These are phyloP conservation scores for Noccaea caerulescens DNA, from an alignment of 345 rosid species.

Conservation along the genomic window DNA sequence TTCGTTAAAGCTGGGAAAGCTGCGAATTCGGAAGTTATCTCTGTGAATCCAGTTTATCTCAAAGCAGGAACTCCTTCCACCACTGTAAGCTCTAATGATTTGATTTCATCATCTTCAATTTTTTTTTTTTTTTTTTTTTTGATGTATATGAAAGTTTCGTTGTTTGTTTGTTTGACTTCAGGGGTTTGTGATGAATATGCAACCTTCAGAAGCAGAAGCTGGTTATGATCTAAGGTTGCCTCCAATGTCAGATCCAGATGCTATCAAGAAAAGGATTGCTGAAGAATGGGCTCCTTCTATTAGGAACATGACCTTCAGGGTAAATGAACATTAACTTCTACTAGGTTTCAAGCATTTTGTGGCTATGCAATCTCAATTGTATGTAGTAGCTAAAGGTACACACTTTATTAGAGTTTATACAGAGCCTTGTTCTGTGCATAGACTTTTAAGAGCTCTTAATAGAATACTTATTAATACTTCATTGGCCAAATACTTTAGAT, in stretches of 20 bases:
- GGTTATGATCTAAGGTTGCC: conserved; percentile 86
- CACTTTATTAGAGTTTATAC: neutral
- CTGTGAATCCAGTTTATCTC: conserved; percentile 83
- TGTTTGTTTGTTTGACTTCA: conserved; percentile 27
- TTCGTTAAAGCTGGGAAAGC: conserved; percentile 76
- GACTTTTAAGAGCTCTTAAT: neutral
- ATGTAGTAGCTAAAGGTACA: neutral
- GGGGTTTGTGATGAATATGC: conserved; percentile 96
- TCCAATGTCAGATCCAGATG: conserved; percentile 71
- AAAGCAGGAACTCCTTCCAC: conserved; percentile 82
- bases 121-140: neutral
- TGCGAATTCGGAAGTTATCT: conserved; percentile 69
- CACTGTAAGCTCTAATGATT: conserved; percentile 47
- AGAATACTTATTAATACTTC: no score
- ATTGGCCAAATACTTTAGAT: neutral
- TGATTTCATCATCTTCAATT: neutral
- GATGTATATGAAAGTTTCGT: neutral
- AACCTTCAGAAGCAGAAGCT: conserved; percentile 94
- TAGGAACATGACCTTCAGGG: conserved; percentile 77
- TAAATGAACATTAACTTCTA: conserved; percentile 31
- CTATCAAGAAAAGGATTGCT: conserved; percentile 61
- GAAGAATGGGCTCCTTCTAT: conserved; percentile 90
- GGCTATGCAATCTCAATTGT: neutral
- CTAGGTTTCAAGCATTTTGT: neutral
- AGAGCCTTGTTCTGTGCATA: conserved; percentile 16